Evolutionary conservation across 2,329 filamentous ascomycete genomes (phyloP).

Genomic region (Amylocarpus encephaloides): DNA sequence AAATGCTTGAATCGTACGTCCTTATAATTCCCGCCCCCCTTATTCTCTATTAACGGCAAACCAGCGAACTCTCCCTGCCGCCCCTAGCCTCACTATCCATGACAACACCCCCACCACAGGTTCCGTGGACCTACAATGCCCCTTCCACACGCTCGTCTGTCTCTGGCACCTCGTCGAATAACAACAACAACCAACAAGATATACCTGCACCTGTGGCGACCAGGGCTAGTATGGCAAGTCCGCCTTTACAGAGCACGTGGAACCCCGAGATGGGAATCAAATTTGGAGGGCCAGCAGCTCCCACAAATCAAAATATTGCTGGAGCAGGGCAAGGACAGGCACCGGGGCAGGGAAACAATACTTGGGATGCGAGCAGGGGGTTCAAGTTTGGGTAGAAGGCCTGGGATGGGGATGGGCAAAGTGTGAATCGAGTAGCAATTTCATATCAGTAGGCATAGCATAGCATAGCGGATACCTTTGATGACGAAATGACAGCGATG

Average conservation of each 20-base stretch:
- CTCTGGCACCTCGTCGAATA: slow-evolving; percentile 12
- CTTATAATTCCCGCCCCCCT: background rate
- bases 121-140: slow-evolving; percentile 14
- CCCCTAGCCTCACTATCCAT: slow-evolving; percentile 20
- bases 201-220: slow-evolving; percentile 43
- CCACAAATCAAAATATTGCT: background rate
- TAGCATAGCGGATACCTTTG: background rate
- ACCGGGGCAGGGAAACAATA: slow-evolving; percentile 9
- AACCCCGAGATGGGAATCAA: slow-evolving; percentile 74
- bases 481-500: no score
- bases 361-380: slow-evolving; percentile 28
- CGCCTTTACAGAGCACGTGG: slow-evolving; percentile 54
- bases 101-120: slow-evolving; percentile 26
- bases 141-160: slow-evolving; percentile 6
- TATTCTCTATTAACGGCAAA: background rate
- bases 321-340: background rate
- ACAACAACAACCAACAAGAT: slow-evolving; percentile 3
- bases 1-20: slow-evolving; percentile 66
- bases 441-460: no score
- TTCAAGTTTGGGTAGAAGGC: slow-evolving; percentile 26
- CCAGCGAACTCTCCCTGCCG: slow-evolving; percentile 26
- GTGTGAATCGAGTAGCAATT: no score
- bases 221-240: slow-evolving; percentile 44
- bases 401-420: no score
- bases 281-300: slow-evolving; percentile 48